Base-by-base conservation (phyloP, 805 yeast genomes). In the Barnettozyma californica region DNA sequence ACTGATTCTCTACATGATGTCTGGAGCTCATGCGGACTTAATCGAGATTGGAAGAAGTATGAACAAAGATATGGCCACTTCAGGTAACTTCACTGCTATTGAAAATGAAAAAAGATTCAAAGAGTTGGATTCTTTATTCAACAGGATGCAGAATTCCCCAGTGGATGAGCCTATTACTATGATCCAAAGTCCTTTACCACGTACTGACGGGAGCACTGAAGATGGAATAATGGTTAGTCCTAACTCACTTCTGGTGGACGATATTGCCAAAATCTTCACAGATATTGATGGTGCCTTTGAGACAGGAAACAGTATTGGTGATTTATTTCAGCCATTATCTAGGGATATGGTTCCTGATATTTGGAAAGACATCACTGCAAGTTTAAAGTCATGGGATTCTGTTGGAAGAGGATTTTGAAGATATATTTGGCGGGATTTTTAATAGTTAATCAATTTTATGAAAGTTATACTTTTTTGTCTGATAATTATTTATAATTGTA, bases 51-150 rank as follows among this genome's bases (percentile, higher is more conserved):
- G 68, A 5, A 40, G 66, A 13, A 49, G 46, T 6, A 29, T 63
- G 36, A 62, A 60, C 46, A 52, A 50, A 45, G 49, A 56, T 13
- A 61, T 64, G 66, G 55, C 62, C 37, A 54, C 53, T 16, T 53
- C 62, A 1, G 68, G 68, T 1, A 64, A 64, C 49, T 63, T 62
- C 41, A 62, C 66, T 1, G 68, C 68, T 1, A 50, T 58, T 21
- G 68, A 64, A 35, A 64, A 64, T 33, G 66, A 64, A 43, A 55
- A 54, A 11, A 50, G 62, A 19, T 46, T 64, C 11, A 54, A 48
- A 33, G 68, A 62, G 36, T 36, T 64, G 21, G 66, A 60, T 44
- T 46, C 53, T 1, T 19, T 58, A 16, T 55, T 57, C 20, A 46
- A 42, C n/a, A 55, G 47, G 25, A 51, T 56, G 41, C 41, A 44